phyloP scores from a whole-genome alignment of 805 yeast genomes.

The Peterozyma xylosa region DNA sequence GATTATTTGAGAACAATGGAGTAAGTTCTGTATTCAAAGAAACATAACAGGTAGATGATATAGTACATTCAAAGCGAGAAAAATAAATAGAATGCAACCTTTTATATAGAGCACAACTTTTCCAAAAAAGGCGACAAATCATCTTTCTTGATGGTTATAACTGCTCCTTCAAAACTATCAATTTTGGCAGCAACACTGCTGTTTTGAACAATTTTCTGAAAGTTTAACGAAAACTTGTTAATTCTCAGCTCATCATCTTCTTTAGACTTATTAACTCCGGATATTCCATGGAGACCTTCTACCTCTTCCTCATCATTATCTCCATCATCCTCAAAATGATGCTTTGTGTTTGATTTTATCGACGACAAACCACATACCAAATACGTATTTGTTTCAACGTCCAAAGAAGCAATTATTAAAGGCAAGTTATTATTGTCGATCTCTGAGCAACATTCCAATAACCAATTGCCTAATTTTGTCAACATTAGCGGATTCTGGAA shows the following conservation, averaged over 20 bases:
- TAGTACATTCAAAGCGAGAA: no score
- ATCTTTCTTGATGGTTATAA: conserved; percentile 82
- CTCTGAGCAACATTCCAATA: conserved; percentile 83
- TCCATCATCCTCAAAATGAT: conserved; percentile 9
- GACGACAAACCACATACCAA: conserved; percentile 89
- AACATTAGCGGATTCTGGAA: conserved; percentile 85
- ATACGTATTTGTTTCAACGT: conserved; percentile 66
- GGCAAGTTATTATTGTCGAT: conserved; percentile 65
- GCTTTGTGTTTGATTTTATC: conserved; percentile 46
- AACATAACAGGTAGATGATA: no score
- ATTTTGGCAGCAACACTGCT: conserved; percentile 87
- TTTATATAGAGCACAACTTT: conserved; percentile 29
- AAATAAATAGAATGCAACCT: not conserved
- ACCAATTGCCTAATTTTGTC: conserved; percentile 82
- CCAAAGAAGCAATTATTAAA: conserved; percentile 77
- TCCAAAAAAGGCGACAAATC: conserved; percentile 87
- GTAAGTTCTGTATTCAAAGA: not conserved
- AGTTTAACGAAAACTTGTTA: conserved; percentile 85
- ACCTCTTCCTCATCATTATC: conserved; percentile 20
- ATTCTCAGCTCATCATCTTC: conserved; percentile 35
- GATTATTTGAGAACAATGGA: not conserved
- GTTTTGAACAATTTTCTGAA: conserved; percentile 76
- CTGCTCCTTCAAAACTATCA: conserved; percentile 92
- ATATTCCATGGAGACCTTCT: conserved; percentile 8
- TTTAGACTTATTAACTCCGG: not conserved